These are phyloP conservation scores for Colletotrichum sp. DNA, from an alignment of 2,329 filamentous ascomycete genomes.

Conservation along the genomic window DNA sequence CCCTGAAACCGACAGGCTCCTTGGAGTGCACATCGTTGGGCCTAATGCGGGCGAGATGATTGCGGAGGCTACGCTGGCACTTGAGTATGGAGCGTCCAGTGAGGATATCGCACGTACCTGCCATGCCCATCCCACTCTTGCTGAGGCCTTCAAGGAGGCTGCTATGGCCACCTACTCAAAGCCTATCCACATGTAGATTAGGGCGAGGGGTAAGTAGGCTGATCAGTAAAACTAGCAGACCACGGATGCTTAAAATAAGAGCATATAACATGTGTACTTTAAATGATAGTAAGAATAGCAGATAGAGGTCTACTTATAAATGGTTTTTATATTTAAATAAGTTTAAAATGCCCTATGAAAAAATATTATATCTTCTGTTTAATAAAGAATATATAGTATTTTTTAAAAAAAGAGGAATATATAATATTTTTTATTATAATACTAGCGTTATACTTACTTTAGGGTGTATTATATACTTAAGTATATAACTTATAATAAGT, in stretches of 20 bases:
- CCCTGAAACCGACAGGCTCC: constrained; percentile 92
- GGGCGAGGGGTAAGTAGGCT: not conserved
- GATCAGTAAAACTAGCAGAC: not conserved
- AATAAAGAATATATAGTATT: not conserved
- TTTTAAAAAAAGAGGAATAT: not conserved
- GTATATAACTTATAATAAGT: too few relatives aligned
- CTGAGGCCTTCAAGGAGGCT: constrained; percentile 99
- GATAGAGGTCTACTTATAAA: not conserved
- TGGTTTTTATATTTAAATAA: not conserved
- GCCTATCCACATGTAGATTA: constrained; percentile 87
- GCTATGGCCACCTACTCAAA: constrained; percentile 97
- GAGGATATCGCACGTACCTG: constrained; percentile 95
- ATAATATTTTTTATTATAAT: not conserved
- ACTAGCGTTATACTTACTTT: too few relatives aligned
- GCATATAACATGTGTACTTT: not conserved
- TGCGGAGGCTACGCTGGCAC: constrained; percentile 90
- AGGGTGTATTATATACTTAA: too few relatives aligned
- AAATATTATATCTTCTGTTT: not conserved
- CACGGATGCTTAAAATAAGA: not conserved
- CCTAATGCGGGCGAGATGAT: constrained; percentile 99
- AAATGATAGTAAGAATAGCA: not conserved
- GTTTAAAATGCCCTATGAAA: not conserved
- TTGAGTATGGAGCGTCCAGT: constrained; percentile 95
- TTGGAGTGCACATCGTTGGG: constrained; percentile 96
- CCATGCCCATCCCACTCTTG: constrained; percentile 94